Evolutionary conservation across 1,139 yeast species (phyloP).

Genomic region (Entelexis paramagnoliae): DNA sequence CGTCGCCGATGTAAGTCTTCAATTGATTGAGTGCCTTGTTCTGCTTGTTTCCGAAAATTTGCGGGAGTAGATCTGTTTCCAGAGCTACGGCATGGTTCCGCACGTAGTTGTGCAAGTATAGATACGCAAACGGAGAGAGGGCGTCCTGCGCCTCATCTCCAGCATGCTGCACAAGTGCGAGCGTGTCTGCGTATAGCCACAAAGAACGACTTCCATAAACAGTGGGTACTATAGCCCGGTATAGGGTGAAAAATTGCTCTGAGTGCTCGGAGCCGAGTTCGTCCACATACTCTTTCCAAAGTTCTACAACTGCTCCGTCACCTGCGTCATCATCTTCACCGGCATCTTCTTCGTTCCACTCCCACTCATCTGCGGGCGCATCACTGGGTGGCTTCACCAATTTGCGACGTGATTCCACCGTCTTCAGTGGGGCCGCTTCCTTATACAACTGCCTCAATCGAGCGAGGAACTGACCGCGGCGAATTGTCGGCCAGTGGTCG

Average conservation of each 20-base stretch:
- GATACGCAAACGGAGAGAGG: constrained; percentile 7
- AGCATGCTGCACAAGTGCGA: constrained; percentile 7
- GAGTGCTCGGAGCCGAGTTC: constrained; percentile 5
- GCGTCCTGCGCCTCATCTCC: not conserved
- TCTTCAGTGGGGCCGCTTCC: not conserved
- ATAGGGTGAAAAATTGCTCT: constrained; percentile 8
- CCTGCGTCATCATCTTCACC: constrained; percentile 10
- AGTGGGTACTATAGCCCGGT: constrained; percentile 8
- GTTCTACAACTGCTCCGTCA: constrained; percentile 6
- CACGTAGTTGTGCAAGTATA: constrained; percentile 12
- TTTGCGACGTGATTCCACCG: not conserved
- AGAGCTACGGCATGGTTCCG: not conserved
- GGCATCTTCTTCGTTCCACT: constrained; percentile 24
- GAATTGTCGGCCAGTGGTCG: not conserved
- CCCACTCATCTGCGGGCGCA: constrained; percentile 22
- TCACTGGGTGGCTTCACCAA: not conserved
- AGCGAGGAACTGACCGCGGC: not conserved
- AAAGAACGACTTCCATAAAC: constrained; percentile 8
- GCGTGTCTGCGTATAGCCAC: constrained; percentile 22
- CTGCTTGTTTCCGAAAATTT: constrained; percentile 5
- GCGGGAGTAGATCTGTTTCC: constrained; percentile 15
- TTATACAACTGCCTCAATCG: not conserved
- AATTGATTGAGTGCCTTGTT: constrained; percentile 6
- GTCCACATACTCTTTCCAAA: constrained; percentile 6
- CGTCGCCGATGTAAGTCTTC: constrained; percentile 5